A percentile compares a stretch with the other conserved stretches of the same genome.
These are phyloP conservation scores for Eutrema heterophyllum DNA, from an alignment of 345 rosid species.

Conservation along the genomic window DNA sequence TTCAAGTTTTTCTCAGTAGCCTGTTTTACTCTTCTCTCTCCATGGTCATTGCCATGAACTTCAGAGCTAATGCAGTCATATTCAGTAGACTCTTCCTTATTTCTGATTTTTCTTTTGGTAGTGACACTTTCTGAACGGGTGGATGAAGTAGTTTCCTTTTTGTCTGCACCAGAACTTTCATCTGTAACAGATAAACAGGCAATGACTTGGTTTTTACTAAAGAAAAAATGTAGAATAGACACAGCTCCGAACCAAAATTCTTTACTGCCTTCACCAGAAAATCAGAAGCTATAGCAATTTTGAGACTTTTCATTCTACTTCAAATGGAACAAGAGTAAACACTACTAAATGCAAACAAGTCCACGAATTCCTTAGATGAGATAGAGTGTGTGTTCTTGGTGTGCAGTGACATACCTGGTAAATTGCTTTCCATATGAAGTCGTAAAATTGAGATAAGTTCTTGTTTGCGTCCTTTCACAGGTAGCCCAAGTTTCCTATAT, in stretches of 20 bases:
- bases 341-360: not conserved
- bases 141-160: slow-evolving; percentile 26
- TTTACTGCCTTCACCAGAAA: not conserved
- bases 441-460: slow-evolving; percentile 68
- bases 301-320: not conserved
- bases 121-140: slow-evolving; percentile 27
- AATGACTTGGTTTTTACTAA: not conserved
- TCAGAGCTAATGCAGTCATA: slow-evolving; percentile 30
- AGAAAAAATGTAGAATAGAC: not conserved
- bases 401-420: slow-evolving; percentile 40
- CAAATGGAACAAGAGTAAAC: not conserved
- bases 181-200: slow-evolving; percentile 30
- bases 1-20: slow-evolving; percentile 10
- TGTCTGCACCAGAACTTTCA: slow-evolving; percentile 35
- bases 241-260: not conserved
- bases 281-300: not conserved
- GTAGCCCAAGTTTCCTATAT: slow-evolving; percentile 62
- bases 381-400: not conserved
- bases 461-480: slow-evolving; percentile 69
- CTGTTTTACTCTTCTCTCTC: slow-evolving; percentile 40
- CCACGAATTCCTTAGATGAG: not conserved
- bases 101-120: slow-evolving; percentile 28
- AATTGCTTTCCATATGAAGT: slow-evolving; percentile 41
- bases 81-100: slow-evolving; percentile 25
- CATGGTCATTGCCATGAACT: slow-evolving; percentile 29